These are phyloP conservation scores for Fomitopsis betulina DNA, from an alignment of 1,284 basidiomycete species.

Conservation along the genomic window DNA sequence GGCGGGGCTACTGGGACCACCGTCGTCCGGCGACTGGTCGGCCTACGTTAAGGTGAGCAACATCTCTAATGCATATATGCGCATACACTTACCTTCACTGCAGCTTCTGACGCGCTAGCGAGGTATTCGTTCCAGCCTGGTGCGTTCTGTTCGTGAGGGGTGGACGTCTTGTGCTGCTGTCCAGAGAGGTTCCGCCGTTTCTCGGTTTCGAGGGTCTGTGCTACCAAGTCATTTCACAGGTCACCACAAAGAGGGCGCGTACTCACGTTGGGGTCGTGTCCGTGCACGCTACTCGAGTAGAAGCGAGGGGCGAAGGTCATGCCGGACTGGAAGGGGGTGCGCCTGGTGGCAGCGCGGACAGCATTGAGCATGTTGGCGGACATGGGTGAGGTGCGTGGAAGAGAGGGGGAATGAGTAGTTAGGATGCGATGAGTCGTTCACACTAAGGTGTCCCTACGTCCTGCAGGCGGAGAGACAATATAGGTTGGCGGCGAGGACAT, in stretches of 20 bases:
- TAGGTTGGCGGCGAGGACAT: neutral
- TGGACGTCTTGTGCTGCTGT: conserved; percentile 39
- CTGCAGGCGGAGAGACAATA: neutral
- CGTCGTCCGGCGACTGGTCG: conserved; percentile 24
- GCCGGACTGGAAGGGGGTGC: neutral
- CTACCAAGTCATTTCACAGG: neutral
- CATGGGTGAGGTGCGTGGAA: neutral
- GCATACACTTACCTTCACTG: conserved; percentile 49
- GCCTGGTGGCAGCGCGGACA: neutral
- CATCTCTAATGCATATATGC: neutral
- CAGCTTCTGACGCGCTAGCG: conserved; percentile 64
- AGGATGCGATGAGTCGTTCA: neutral
- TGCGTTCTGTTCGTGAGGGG: conserved; percentile 45
- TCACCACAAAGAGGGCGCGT: neutral
- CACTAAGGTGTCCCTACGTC: no score
- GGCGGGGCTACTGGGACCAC: conserved; percentile 8
- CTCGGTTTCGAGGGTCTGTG: conserved; percentile 5
- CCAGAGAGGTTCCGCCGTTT: conserved; percentile 4
- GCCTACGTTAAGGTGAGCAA: conserved; percentile 22
- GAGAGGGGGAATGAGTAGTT: neutral
- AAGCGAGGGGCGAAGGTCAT: neutral
- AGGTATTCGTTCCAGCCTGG: conserved; percentile 76
- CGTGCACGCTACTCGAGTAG: conserved; percentile 2
- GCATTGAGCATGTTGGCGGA: conserved; percentile 1
- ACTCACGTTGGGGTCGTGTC: neutral